phyloP scores from a whole-genome alignment of 75 land plant species.

The Cryptomeria japonica region DNA sequence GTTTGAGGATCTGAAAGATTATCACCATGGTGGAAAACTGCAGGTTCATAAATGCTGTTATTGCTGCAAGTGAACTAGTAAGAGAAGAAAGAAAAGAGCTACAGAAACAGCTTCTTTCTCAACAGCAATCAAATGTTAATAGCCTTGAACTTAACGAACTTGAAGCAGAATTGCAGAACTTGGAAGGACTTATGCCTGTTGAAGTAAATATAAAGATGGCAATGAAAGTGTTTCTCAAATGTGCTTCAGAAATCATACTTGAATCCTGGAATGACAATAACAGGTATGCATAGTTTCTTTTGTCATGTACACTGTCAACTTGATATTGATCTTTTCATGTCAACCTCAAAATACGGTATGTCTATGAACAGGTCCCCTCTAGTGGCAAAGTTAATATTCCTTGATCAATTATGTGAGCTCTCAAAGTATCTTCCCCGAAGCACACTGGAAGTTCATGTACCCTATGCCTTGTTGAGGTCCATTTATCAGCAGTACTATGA shows the following conservation, averaged over 20 bases:
- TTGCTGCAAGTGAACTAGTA: constrained; percentile 84
- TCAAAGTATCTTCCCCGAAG: constrained; percentile 86
- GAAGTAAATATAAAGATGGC: constrained; percentile 79
- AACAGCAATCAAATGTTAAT: constrained; percentile 25
- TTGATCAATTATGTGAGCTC: constrained; percentile 92
- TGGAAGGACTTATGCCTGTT: constrained; percentile 43
- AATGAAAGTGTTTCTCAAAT: constrained; percentile 80
- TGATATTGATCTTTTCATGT: neutral
- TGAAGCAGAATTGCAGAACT: constrained; percentile 46
- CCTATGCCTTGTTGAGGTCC: constrained; percentile 88
- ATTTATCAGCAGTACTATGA: constrained; percentile 86
- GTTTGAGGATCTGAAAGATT: neutral
- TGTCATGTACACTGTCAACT: neutral
- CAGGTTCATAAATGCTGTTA: constrained; percentile 94
- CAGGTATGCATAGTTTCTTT: constrained; percentile 66
- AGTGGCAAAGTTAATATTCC: constrained; percentile 84
- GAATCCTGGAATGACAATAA: constrained; percentile 79
- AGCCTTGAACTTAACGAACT: constrained; percentile 30
- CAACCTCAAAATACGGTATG: neutral
- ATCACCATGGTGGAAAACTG: neutral
- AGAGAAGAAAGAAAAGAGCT: constrained; percentile 72
- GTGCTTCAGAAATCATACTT: constrained; percentile 67
- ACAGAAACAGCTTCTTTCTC: constrained; percentile 49
- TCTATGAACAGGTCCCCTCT: constrained; percentile 58
- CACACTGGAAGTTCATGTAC: constrained; percentile 78